A percentile compares a stretch with the other conserved stretches of the same genome.
phyloP scores from a whole-genome alignment of 805 yeast species.

The Saturnispora sekii region DNA sequence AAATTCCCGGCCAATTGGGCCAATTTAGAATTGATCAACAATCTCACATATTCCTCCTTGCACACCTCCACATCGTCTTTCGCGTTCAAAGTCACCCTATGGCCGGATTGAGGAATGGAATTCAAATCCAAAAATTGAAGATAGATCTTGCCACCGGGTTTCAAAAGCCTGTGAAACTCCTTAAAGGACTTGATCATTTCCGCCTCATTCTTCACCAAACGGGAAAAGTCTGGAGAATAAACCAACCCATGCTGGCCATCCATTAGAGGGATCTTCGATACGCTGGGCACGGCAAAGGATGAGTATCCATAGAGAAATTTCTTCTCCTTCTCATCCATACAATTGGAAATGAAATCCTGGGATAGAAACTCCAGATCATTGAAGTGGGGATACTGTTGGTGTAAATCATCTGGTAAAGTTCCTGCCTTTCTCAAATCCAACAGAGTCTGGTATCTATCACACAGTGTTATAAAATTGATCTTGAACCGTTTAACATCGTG shows the following conservation, averaged over 20 bases:
- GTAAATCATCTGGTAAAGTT: conserved; percentile 13
- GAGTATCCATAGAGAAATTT: conserved; percentile 23
- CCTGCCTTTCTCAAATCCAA: conserved; percentile 21
- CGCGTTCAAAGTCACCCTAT: conserved; percentile 1
- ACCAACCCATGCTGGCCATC: conserved; percentile 23
- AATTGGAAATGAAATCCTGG: conserved; percentile 15
- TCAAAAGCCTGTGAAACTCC: conserved; percentile 25
- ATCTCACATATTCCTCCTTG: conserved; percentile 3
- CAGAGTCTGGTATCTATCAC: conserved; percentile 16
- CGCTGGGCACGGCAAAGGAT: conserved; percentile 23
- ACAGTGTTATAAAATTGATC: conserved; percentile 21
- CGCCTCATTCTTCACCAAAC: conserved; percentile 13
- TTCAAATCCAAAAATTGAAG: conserved; percentile 23
- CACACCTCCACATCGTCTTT: conserved; percentile 2
- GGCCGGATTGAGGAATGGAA: conserved; percentile 1
- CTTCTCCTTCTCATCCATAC: conserved; percentile 18
- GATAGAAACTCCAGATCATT: conserved; percentile 13
- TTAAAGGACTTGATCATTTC: conserved; percentile 16
- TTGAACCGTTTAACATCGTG: conserved; percentile 22
- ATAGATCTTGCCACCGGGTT: conserved; percentile 24
- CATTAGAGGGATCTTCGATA: conserved; percentile 21
- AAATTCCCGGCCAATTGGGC: conserved; percentile 7
- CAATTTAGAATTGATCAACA: conserved; percentile 4
- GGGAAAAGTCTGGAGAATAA: conserved; percentile 21
- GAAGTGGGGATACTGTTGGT: conserved; percentile 18